phyloP scores from a whole-genome alignment of 306 rosid species.

The Styphnolobium japonicum region DNA sequence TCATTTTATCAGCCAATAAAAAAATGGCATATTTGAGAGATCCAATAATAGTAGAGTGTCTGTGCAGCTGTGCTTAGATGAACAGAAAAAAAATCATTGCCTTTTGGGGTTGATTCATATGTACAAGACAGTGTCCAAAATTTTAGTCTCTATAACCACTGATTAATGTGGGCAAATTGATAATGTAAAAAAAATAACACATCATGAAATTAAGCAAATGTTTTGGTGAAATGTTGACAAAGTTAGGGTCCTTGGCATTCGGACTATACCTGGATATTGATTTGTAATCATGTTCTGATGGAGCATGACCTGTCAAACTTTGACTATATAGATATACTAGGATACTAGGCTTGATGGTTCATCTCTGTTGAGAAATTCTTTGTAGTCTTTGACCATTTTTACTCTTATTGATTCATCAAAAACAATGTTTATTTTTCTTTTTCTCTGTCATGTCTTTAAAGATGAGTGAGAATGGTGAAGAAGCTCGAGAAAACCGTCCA shows the following conservation, averaged over 20 bases:
- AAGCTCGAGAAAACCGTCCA: constrained; percentile 11
- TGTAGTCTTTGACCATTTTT: not conserved
- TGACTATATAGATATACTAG: not conserved
- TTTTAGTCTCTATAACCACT: not conserved
- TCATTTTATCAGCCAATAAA: not conserved
- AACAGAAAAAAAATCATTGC: not conserved
- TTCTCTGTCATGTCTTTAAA: constrained; percentile 14
- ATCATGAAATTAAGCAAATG: not conserved
- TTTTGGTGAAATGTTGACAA: not conserved
- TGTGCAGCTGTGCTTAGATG: constrained; percentile 8
- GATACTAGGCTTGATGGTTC: constrained; percentile 5
- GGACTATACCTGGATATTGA: not conserved
- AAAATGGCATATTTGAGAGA: not conserved
- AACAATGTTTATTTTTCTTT: not conserved
- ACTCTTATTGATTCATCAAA: not conserved
- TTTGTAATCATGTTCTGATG: not conserved
- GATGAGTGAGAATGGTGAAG: constrained; percentile 44
- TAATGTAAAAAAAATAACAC: not conserved
- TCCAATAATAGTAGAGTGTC: not conserved
- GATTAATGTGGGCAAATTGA: not conserved
- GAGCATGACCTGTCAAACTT: not conserved
- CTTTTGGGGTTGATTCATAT: not conserved
- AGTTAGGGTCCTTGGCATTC: not conserved
- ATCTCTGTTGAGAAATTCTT: not conserved
- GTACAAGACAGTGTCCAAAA: not conserved